Evolutionary conservation across 257 asterid species (phyloP), one percentile per base, ranked within the genome.

Genomic region (Solanum virginianum): DNA sequence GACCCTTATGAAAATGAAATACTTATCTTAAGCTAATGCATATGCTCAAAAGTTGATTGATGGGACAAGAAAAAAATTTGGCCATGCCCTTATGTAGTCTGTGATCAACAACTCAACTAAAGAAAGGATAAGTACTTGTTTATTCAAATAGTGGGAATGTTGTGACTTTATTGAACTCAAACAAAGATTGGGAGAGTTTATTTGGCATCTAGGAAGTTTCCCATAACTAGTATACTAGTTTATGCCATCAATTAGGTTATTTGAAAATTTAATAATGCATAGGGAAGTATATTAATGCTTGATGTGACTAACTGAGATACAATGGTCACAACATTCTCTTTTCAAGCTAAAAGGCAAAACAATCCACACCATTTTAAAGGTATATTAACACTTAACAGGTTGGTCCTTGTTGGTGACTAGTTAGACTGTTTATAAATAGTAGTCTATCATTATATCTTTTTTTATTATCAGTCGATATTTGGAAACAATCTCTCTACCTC

Each of bases 281-380:
- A 62, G 86, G 45, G 72, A 86, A 70, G 70, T 63, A 55, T 86
- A 55, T 86, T 74, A 59, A 84, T 68, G 80, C 63, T 71, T 87
- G 90, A 89, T 84, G 84, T 80, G 91, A 89, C 91, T 85, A 85
- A 85, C 87, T 87, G 80, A 83, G 81, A 85, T 84, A 45, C 83
- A 32, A 83, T 83, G 85, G 74, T 89, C 86, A 80, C 88, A 85
- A 85, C 83, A 87, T 85, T 85, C 75, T 69, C 86, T 89, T 89
- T 87, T 80, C 74, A 80, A 83, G 86, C 69, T 36, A 79, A 77
- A 82, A 81, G 84, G 72, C 24, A 84, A 85, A 53, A 60, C 82
- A 75, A 36, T 4, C 59, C 55, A 74, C 59, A 74, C 59, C 41
- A 74, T 74, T 72, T 47, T 74, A 22, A n/a, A 45, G 17, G 41